A percentile compares a stretch with the other conserved stretches of the same genome.
Evolutionary conservation across 371 early-diverging fungal genomes (phyloP).

Genomic region (Saksenaea oblongispora): DNA sequence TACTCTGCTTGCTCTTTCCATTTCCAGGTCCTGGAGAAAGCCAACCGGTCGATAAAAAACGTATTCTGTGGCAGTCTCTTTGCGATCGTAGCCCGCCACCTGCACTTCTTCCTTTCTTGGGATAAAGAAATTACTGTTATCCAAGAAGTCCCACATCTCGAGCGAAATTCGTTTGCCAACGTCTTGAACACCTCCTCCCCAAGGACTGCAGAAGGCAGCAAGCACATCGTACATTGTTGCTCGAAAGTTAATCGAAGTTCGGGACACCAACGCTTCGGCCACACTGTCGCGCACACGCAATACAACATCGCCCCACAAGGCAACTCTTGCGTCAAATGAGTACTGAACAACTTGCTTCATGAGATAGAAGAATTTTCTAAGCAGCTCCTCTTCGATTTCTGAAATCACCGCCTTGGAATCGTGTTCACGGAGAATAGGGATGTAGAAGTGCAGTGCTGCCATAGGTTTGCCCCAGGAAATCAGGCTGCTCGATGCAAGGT

Average conservation of each 20-base stretch:
- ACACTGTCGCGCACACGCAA: conserved; percentile 12
- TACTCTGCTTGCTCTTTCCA: conserved; percentile 56
- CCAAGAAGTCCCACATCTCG: conserved; percentile 33
- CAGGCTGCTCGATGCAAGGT: conserved; percentile 20
- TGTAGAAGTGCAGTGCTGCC: conserved; percentile 37
- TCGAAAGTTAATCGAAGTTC: conserved; percentile 32
- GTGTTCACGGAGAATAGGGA: conserved; percentile 19
- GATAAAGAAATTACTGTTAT: conserved; percentile 32
- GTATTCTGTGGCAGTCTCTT: background rate
- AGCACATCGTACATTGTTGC: conserved; percentile 41
- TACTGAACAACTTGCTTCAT: conserved; percentile 45
- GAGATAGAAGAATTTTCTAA: conserved; percentile 28
- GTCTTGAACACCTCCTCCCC: conserved; percentile 38
- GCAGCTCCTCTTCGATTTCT: conserved; percentile 27
- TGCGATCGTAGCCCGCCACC: background rate
- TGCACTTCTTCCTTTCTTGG: conserved; percentile 22
- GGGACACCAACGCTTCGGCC: conserved; percentile 20
- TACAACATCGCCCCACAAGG: conserved; percentile 27
- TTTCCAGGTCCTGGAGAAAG: conserved; percentile 29
- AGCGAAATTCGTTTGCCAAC: conserved; percentile 29
- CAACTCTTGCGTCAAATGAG: conserved; percentile 26
- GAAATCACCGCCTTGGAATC: conserved; percentile 17
- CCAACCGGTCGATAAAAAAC: conserved; percentile 38
- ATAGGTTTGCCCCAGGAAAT: conserved; percentile 50
- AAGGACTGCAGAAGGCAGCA: conserved; percentile 42